Percentiles rank a stretch among this genome's conserved stretches.
phyloP scores from a whole-genome alignment of 2,329 filamentous ascomycete species.

The Ascochyta koolunga region DNA sequence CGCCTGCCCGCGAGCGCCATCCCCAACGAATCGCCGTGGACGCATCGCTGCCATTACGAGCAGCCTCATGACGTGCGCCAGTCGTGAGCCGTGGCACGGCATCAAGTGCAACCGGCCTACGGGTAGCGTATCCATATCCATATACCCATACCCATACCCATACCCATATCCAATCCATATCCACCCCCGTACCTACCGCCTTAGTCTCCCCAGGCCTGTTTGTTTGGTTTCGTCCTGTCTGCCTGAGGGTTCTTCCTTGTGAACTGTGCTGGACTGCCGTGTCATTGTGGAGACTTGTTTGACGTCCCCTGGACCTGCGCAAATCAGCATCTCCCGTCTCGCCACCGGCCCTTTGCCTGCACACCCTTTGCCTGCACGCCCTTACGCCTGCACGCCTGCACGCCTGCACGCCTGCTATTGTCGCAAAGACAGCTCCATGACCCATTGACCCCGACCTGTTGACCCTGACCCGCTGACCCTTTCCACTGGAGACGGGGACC shows the following conservation, averaged over 20 bases:
- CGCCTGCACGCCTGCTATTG: neutral
- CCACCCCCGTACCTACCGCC: too few relatives aligned
- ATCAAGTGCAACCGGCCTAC: slow-evolving; percentile 14
- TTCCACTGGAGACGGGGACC: slow-evolving; percentile 4
- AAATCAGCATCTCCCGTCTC: slow-evolving; percentile 12
- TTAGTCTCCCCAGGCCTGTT: slow-evolving; percentile 10
- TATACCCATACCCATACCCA: too few relatives aligned
- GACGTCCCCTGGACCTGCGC: slow-evolving; percentile 2
- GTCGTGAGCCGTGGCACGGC: slow-evolving; percentile 8
- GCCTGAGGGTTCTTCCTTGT: slow-evolving; percentile 15
- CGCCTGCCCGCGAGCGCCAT: neutral
- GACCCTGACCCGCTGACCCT: slow-evolving; percentile 4
- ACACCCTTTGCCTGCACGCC: too few relatives aligned
- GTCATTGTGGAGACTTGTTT: slow-evolving; percentile 17
- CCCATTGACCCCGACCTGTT: neutral
- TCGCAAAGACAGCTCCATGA: neutral
- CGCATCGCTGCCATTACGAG: slow-evolving; percentile 39
- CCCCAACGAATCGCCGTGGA: slow-evolving; percentile 11
- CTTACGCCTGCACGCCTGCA: neutral
- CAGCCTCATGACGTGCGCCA: slow-evolving; percentile 38
- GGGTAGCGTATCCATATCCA: slow-evolving; percentile 18
- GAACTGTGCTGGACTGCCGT: slow-evolving; percentile 1
- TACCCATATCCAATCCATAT: too few relatives aligned
- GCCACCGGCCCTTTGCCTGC: slow-evolving; percentile 5
- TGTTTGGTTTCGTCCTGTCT: slow-evolving; percentile 4